These are phyloP conservation scores for Tylopilus orsonianus DNA, from an alignment of 1,284 basidiomycete species.

Conservation along the genomic window DNA sequence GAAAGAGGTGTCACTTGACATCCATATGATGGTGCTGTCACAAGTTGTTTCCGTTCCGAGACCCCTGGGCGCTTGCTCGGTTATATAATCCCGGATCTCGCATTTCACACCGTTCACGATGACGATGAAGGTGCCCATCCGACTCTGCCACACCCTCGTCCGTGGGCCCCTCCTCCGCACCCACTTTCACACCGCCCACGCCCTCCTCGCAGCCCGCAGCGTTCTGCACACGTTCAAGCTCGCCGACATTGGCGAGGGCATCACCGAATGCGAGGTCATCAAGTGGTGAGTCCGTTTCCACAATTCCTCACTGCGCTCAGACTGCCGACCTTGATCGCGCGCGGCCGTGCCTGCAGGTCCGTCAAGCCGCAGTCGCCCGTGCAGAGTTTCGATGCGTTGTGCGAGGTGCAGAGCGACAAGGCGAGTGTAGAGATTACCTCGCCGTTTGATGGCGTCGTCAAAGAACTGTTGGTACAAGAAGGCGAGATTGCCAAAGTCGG, in stretches of 20 bases:
- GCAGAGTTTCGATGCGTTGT: slow-evolving; percentile 82
- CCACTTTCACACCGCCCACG: slow-evolving; percentile 47
- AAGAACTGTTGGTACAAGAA: slow-evolving; percentile 72
- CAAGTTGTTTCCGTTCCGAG: too few relatives aligned
- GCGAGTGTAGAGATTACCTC: slow-evolving; percentile 93
- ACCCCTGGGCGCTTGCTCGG: not conserved
- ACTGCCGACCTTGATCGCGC: not conserved
- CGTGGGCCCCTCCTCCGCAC: slow-evolving; percentile 38
- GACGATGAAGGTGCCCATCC: slow-evolving; percentile 4
- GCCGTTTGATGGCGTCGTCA: slow-evolving; percentile 80
- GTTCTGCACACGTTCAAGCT: slow-evolving; percentile 76
- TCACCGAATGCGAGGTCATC: slow-evolving; percentile 87
- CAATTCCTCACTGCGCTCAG: not conserved
- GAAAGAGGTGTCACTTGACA: too few relatives aligned
- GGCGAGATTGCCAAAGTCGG: slow-evolving; percentile 91
- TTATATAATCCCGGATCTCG: slow-evolving; percentile 10
- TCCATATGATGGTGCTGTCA: too few relatives aligned
- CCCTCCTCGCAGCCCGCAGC: slow-evolving; percentile 41
- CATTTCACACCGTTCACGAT: not conserved
- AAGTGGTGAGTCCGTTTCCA: slow-evolving; percentile 77
- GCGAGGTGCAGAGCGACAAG: slow-evolving; percentile 95
- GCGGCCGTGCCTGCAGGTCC: slow-evolving; percentile 42
- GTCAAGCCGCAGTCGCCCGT: slow-evolving; percentile 61
- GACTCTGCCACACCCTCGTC: slow-evolving; percentile 24
- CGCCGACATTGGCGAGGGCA: slow-evolving; percentile 95